phyloP scores from a whole-genome alignment of 2,329 filamentous ascomycete species.

The Parasarocladium wereldwijsianum region DNA sequence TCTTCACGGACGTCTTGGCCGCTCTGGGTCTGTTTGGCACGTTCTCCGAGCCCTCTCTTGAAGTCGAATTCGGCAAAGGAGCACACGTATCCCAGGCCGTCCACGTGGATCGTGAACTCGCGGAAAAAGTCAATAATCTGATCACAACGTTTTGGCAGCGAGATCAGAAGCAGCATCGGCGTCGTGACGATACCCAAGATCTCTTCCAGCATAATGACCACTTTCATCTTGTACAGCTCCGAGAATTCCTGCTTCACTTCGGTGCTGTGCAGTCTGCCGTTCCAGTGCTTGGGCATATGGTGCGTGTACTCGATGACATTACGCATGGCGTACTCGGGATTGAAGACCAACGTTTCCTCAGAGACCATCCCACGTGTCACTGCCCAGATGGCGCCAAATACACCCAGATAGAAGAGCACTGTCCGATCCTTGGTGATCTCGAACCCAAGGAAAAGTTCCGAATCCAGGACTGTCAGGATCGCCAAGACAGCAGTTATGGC shows the following conservation, averaged over 20 bases:
- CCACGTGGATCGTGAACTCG: constrained; percentile 93
- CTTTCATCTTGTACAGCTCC: constrained; percentile 78
- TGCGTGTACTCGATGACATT: constrained; percentile 89
- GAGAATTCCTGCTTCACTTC: constrained; percentile 88
- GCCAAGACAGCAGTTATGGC: constrained; percentile 77
- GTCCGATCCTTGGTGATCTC: constrained; percentile 83
- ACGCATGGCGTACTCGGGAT: constrained; percentile 76
- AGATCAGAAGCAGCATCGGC: constrained; percentile 76
- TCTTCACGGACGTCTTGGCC: constrained; percentile 61
- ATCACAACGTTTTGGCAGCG: constrained; percentile 76
- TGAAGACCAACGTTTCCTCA: constrained; percentile 78
- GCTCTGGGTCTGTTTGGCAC: constrained; percentile 20
- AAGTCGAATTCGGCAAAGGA: constrained; percentile 97
- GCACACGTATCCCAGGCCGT: constrained; percentile 89
- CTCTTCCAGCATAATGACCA: constrained; percentile 85
- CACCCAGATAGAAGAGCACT: constrained; percentile 75
- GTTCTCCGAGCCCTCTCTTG: constrained; percentile 54
- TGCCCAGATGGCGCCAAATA: constrained; percentile 74
- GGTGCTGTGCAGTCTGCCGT: constrained; percentile 77
- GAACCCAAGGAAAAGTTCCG: constrained; percentile 80
- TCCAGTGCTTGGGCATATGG: constrained; percentile 82
- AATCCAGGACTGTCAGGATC: constrained; percentile 72
- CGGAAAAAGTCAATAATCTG: constrained; percentile 95
- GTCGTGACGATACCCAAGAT: constrained; percentile 85
- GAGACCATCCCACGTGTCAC: constrained; percentile 71